These are phyloP conservation scores for Metroxylon sagu DNA, from an alignment of 176 grass and related monocot species.

Conservation along the genomic window DNA sequence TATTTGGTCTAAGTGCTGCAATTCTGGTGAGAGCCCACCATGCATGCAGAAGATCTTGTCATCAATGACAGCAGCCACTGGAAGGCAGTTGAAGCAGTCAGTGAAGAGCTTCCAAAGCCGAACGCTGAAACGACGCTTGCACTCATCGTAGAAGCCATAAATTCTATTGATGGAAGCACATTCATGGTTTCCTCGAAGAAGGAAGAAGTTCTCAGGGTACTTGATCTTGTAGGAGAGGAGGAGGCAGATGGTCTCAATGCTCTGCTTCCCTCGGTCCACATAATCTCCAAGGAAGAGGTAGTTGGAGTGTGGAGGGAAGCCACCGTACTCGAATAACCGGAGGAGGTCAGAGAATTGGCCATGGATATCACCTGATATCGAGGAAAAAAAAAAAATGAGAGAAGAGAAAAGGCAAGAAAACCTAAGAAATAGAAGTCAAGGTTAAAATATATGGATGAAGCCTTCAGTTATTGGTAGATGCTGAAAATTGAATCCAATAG, in stretches of 20 bases:
- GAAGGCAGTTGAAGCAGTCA: conserved; percentile 11
- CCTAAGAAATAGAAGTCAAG: too few relatives aligned
- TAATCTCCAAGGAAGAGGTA: conserved; percentile 1
- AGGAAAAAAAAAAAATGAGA: too few relatives aligned
- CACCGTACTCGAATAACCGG: background rate
- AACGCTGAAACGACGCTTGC: background rate
- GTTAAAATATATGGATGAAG: too few relatives aligned
- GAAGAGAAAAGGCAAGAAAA: too few relatives aligned
- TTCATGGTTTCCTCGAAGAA: background rate
- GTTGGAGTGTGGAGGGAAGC: background rate
- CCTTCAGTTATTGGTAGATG: too few relatives aligned
- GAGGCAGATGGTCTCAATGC: background rate
- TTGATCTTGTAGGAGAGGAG: background rate
- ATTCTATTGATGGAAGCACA: background rate
- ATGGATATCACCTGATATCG: too few relatives aligned
- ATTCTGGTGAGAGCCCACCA: background rate
- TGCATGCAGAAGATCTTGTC: conserved; percentile 14
- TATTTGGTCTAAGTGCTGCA: background rate
- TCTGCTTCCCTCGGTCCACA: background rate
- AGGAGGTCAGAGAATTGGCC: background rate
- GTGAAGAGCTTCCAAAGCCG: conserved; percentile 9
- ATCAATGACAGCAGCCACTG: background rate
- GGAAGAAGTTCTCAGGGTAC: conserved; percentile 5
- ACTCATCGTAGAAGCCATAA: background rate
- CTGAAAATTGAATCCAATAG: too few relatives aligned